Percentiles rank a stretch among this genome's conserved stretches.
Evolutionary conservation across 176 grass and related monocot species (phyloP).

Genomic region (Melocanna baccifera): DNA sequence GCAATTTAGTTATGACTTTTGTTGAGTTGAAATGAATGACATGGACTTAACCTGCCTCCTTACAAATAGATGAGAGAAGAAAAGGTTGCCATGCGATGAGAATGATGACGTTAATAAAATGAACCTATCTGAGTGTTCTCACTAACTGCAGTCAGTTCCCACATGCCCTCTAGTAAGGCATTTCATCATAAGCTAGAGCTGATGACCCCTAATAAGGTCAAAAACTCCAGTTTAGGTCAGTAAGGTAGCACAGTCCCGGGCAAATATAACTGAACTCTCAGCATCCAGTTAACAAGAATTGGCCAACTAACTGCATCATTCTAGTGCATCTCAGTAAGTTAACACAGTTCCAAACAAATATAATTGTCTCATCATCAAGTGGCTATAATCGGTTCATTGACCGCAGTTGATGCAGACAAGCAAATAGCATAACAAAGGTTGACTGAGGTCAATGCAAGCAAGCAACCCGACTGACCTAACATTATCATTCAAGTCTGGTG

Average conservation of each 20-base stretch:
- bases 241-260: not conserved
- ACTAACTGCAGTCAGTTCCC: not conserved
- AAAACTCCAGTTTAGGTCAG: not conserved
- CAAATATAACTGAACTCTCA: not conserved
- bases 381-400: not conserved
- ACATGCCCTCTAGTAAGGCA: not conserved
- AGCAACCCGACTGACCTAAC: not conserved
- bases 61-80: not conserved
- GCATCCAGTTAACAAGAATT: not conserved
- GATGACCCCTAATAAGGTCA: not conserved
- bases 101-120: not conserved
- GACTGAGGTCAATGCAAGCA: not conserved
- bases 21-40: not conserved
- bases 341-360: not conserved
- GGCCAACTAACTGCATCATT: not conserved
- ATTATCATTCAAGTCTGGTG: not conserved
- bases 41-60: not conserved
- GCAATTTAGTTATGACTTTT: not conserved
- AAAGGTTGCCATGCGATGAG: not conserved
- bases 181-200: not conserved
- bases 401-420: constrained; percentile 1
- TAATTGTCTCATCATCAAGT: not conserved
- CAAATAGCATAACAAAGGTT: not conserved
- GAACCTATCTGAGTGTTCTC: not conserved
- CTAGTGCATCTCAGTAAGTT: not conserved